Base-by-base conservation (phyloP, 2,329 filamentous ascomycete genomes). In the Arthrinium phaeospermum region DNA sequence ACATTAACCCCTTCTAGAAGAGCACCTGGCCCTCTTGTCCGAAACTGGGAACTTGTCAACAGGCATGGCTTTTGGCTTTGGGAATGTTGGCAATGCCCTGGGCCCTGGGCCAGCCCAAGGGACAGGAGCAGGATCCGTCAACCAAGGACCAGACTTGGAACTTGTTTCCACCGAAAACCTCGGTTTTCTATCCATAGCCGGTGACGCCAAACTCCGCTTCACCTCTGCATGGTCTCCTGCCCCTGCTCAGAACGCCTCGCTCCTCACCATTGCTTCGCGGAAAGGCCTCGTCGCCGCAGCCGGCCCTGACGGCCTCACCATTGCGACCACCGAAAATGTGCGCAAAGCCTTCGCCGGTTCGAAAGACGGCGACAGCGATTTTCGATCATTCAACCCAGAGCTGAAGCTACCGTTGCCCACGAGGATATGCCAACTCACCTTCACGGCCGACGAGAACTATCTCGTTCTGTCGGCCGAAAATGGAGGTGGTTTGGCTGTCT, bases 371-470 rank as follows among this genome's bases (percentile, higher is more conserved):
- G 91, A 92, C 74, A 88, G 87, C 73, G 91, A 95, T 74, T 85
- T 92, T 71, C 91, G 92, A 74, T 80, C 87, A 16, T 97, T 97
- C 78, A 85, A 90, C 73, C 93, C 95, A 3, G 91, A 96, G 80
- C 85, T 93, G 70, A 92, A 87, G 73, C 88, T 98, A 8, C 86
- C 91, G 1, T 88, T 97, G 78, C 90, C 93, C 13, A 88, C 91
- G 78, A 91, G 93, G 76, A 89, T 98, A 71, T 97, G 94, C 14
- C 96, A 99, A 81, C 87, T 99, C 27, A 91, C 92, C 22, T 99
- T 99, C 81, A 96, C 94, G 0, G 90, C 94, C n/a, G 94, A 97
- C 78, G 97, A 98, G 80, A 91, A 90, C 77, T 94, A 93, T 76
- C 85, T 99, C 73, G 89, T 98, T 47, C 86, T 98, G 37, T 94